Base-by-base conservation (phyloP, 2,329 filamentous ascomycete genomes). In the Sclerotinia spermophila region DNA sequence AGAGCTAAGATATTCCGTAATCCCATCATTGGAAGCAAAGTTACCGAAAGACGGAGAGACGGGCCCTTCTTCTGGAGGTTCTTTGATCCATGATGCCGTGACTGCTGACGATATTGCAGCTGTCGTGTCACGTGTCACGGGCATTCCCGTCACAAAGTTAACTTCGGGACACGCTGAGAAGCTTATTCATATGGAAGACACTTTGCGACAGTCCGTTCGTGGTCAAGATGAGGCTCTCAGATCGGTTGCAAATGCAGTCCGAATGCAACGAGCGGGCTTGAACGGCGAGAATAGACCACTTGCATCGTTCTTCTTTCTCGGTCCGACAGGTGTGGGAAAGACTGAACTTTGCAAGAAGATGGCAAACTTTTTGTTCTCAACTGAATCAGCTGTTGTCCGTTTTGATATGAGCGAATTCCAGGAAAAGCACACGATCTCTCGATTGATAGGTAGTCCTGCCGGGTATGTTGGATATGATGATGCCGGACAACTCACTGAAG, bases 401-500 rank as follows among this genome's bases (percentile, higher is more conserved):
- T 98, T 98, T 81, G 96, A 98, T 81, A 98, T 98, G 96, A 93
- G 90, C 76, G 96, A 99, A 79, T 98, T 97, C 80, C 94, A 97
- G 79, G 96, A 98, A 79, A 97, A 97, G 81, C 95, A 98, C 79
- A 98, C 96, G 5, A 92, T 98, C 70, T 97, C 93, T 40, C 88
- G 95, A 27, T 86, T 98, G 44, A 97, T 98, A 75, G 96, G 96
- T 33, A 92, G 92, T 4, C 96, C 96, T 0, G 95, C 96, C 8
- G 95, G 95, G 33, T 98, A 98, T 78, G 92, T 98, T 38, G 96
- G 96, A 15, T 98, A 98, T 78, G 96, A 99, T 61, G 96, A 98
- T 78, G 94, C 95, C 5, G 96, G 96, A 0, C 96, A 98, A 81
- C 86, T 99, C 17, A 98, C 96, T 0, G 96, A 99, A 82, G 94